Conservation (phyloP, 352 stramenopile species). For the Pythium graminicola region DNA sequence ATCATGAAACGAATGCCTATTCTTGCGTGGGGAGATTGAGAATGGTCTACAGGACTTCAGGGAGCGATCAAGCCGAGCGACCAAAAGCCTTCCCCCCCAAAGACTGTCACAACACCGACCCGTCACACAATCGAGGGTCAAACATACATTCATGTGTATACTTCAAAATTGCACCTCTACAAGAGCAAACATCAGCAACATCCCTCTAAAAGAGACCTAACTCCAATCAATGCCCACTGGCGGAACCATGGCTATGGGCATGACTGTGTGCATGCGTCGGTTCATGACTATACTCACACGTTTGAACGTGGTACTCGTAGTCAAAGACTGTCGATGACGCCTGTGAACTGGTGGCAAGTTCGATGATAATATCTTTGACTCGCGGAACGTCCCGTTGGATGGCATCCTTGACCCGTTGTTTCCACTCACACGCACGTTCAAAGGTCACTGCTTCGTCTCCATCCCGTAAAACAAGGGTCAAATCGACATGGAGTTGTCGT, state of each 20-base stretch:
- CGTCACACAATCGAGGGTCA: background rate
- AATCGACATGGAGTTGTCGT: constrained; percentile 49
- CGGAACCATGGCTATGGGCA: background rate
- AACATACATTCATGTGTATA: background rate
- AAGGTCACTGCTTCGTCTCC: constrained; percentile 23
- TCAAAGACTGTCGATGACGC: constrained; percentile 23
- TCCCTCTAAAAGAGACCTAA: constrained; percentile 4
- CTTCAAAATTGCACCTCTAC: constrained; percentile 3
- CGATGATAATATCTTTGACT: constrained; percentile 59
- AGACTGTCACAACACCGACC: background rate
- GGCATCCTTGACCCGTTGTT: constrained; percentile 43
- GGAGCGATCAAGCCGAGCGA: background rate
- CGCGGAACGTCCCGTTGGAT: constrained; percentile 40
- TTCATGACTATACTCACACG: too few species aligned
- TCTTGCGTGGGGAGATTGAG: background rate
- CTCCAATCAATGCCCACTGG: background rate
- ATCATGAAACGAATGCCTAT: too few species aligned
- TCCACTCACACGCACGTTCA: constrained; percentile 44
- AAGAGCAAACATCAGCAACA: background rate
- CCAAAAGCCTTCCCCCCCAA: background rate
- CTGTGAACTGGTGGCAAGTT: constrained; percentile 36
- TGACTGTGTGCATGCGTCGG: background rate
- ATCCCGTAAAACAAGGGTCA: constrained; percentile 42
- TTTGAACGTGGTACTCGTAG: constrained; percentile 7
- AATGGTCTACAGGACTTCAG: background rate